Evolutionary conservation across 1,139 yeast genomes (phyloP), one percentile per base, ranked within the genome.

Genomic region (Saccharomyces hybrid): DNA sequence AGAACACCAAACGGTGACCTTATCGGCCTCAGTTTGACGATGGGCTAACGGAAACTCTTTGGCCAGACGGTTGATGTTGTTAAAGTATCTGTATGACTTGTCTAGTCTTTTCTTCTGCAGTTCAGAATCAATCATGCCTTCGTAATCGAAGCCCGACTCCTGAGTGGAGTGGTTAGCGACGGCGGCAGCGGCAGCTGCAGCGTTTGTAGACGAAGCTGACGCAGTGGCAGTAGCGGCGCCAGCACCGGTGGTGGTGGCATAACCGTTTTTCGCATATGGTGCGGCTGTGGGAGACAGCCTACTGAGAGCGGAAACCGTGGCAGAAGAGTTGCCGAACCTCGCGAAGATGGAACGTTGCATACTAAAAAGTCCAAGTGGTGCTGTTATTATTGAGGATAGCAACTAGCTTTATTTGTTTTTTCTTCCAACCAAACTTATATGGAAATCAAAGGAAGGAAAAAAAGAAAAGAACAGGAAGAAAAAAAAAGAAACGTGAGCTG

Each of bases 1-100:
- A 49, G 98, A 90, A 69, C 99, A 93, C 99, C 99, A 93, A 56
- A 93, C 99, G 56, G 96, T 88, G 58, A 93, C 99, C 70, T 88
- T 87, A 65, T 89, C 95, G 19, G 77, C 76, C 67, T 85, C 91
- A 49, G 72, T 63, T 53, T 83, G 78, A 61, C 95, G 82, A 69
- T 93, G 99, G 48, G 99, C 99, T 65, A 75, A 76, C 48, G 99
- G 99, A 69, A 89, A 93, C 68, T 91, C 97, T 60, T 84, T 78
- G 52, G 98, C 98, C 66, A 93, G 80, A 63, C 99, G 84, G 77
- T 93, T 93, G 75, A 93, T 90, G 77, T 93, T 93, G 80, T 95
- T 93, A 79, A 93, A 93, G 71, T 81, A 91, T 66, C 99, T 86
- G 75, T 93, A 93, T 31, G 97, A 89, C 72, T 88, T 89, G 76